Percentiles rank a stretch among this genome's conserved stretches.
Conservation (phyloP, 2,329 filamentous ascomycete genomes). For the Alternaria sp. region DNA sequence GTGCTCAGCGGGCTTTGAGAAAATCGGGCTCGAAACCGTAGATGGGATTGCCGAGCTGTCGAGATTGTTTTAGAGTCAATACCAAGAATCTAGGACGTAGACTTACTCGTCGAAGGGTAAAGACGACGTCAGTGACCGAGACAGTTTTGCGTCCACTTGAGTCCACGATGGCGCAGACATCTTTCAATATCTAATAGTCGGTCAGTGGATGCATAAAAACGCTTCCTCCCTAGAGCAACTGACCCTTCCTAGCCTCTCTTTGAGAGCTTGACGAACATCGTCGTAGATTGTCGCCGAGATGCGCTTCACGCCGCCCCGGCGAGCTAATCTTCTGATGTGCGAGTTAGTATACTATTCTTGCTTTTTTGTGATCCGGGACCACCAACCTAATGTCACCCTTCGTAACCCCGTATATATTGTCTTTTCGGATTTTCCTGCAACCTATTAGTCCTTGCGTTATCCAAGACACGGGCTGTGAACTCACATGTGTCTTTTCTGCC, state of each 20-base stretch:
- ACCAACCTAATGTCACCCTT: conserved; percentile 50
- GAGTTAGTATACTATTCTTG: conserved; percentile 19
- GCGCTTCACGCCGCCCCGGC: conserved; percentile 78
- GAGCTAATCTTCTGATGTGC: conserved; percentile 67
- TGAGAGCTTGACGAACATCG: conserved; percentile 64
- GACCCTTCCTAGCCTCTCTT: conserved; percentile 54
- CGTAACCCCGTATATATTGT: conserved; percentile 47
- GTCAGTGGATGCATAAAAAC: neutral
- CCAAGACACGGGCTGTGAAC: neutral
- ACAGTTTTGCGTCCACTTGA: conserved; percentile 42
- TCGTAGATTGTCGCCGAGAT: conserved; percentile 72
- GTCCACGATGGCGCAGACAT: conserved; percentile 40
- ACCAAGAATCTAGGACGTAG: neutral
- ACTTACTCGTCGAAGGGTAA: conserved; percentile 44
- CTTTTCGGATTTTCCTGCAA: conserved; percentile 43
- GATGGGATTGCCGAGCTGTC: conserved; percentile 32
- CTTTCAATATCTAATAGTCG: conserved; percentile 34
- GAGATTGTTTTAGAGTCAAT: conserved; percentile 7
- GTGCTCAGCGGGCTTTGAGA: conserved; percentile 6
- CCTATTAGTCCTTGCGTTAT: conserved; percentile 15
- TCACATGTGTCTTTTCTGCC: conserved; percentile 40
- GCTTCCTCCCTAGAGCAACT: conserved; percentile 10
- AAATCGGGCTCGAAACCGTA: conserved; percentile 41
- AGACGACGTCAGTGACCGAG: conserved; percentile 43
- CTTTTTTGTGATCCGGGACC: neutral